Evolutionary conservation across 1,284 basidiomycete species (phyloP), one percentile per base, ranked within the genome.

Genomic region (Irpex lacteus): DNA sequence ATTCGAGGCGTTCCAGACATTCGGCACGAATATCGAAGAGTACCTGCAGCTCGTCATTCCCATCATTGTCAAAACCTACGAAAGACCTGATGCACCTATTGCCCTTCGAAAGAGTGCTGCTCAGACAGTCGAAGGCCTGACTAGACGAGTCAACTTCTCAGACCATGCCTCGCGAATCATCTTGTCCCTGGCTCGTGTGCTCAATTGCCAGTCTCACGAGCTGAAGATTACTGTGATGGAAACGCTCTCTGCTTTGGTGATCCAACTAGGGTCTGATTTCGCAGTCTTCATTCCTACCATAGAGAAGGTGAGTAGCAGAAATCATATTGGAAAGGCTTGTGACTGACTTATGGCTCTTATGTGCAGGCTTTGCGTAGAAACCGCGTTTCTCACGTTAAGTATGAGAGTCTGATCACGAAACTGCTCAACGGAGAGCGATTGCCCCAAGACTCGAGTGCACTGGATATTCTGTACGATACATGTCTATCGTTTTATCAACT

Each of bases 141-240:
- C 95, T 13, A 86, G 91, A 68, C 89, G 97, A 68, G 95, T 99
- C 71, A 98, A 99, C 78, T 98, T 99, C 74, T 96, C 94, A n/a
- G 98, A 99, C 73, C 96, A 99, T 72, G 96, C 97, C 6, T 98
- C 96, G 18, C 87, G 97, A 56, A 98, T 99, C 71, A 94, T 99
- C 26, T 98, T 98, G 72, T 97, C 98, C 2, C 82, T 99, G 13
- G 91, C 96, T 47, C 87, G 98, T 55, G 92, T 98, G 3, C 80
- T 99, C 61, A 88, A 90, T 50, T 83, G 82, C n/a, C 80, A 85
- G 4, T 90, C 85, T 67, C 92, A 93, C 62, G 97, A 99, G 66
- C 80, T 99, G 56, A 85, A 94, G 37, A 85, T 85, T 74, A 88
- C 94, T 0, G 94, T 96, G 6, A 91, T 99, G 90, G 96, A 98